Evolutionary conservation across 257 asterid species (phyloP).

Genomic region (Nicotiana paniculata): DNA sequence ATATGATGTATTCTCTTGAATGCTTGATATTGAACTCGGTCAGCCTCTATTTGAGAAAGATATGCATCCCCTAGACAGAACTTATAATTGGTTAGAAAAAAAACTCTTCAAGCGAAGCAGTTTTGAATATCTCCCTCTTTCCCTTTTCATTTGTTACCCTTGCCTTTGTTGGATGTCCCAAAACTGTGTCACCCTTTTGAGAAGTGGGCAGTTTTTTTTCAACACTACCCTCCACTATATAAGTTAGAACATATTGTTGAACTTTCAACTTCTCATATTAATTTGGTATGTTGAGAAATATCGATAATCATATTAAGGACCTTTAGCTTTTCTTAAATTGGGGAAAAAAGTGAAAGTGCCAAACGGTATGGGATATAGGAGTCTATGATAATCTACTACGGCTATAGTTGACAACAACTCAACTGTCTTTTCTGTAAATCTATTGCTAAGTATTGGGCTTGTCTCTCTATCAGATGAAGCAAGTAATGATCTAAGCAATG

Average conservation of each 20-base stretch:
- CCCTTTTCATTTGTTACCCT: background rate
- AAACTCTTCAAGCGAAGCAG: background rate
- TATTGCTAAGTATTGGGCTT: background rate
- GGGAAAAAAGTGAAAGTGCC: background rate
- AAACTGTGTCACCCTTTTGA: background rate
- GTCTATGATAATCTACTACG: background rate
- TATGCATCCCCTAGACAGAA: background rate
- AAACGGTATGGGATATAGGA: background rate
- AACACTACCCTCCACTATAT: background rate
- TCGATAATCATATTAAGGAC: background rate
- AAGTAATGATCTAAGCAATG: background rate
- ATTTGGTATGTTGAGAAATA: background rate
- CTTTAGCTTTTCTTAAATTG: background rate
- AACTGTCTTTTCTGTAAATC: background rate
- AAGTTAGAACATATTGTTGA: background rate
- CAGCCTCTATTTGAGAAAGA: background rate
- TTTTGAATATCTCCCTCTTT: background rate
- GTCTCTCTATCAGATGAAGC: background rate
- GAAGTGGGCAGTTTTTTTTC: background rate
- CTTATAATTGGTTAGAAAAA: background rate
- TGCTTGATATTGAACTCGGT: background rate
- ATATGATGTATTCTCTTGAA: background rate
- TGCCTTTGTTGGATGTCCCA: background rate
- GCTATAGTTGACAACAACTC: background rate
- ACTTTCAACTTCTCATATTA: background rate